Base-by-base conservation (phyloP, 768 basidiomycete species). In the Pleurotus djamor region DNA sequence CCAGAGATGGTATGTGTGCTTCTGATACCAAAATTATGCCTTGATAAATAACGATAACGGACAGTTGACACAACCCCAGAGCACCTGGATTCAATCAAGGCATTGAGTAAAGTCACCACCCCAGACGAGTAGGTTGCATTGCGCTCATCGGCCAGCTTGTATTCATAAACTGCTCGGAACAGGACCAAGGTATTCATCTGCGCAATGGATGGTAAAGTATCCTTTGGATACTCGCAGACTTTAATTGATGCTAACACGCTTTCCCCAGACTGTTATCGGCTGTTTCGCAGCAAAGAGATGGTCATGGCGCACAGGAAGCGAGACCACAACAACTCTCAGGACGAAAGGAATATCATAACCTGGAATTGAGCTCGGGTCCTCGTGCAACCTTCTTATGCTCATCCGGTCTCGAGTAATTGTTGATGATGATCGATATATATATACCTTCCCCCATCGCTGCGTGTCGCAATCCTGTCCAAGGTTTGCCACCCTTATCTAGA, bases 131-230 rank as follows among this genome's bases (percentile, higher is more conserved):
- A 66, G 52, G 86, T 76, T 14, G n/a, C 34, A 4, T 45, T 6
- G 21, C 48, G 44, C 61, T 36, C 50, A 5, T 16, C 37, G 28
- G 10, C 34, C 51, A 35, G 33, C 41, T 5, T 35, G 12, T 33
- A 48, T 33, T 5, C 34, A 17, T 35, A 48, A 17, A 17, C n/a
- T 21, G 37, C 17, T 16, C 43, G 16, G 14, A 1, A 60, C 50
- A 92, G 91, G 62, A 92, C 90, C 2, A 85, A 89, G 0, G 88
- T 93, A n/a, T 91, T 83, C 68, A 91, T 93, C 58, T 93, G 91
- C 64, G 86, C 79, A 3, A 74, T 88, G 37, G 71, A 81, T 64
- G 80, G 88, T 87, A 70, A 45, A 70, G 66, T 35, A 37, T 54
- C 28, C 14, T 43, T 36, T 50, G 8, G 33, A n/a, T 7, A 34